phyloP scores from a whole-genome alignment of 805 yeast species.

The Ogataea henricii region DNA sequence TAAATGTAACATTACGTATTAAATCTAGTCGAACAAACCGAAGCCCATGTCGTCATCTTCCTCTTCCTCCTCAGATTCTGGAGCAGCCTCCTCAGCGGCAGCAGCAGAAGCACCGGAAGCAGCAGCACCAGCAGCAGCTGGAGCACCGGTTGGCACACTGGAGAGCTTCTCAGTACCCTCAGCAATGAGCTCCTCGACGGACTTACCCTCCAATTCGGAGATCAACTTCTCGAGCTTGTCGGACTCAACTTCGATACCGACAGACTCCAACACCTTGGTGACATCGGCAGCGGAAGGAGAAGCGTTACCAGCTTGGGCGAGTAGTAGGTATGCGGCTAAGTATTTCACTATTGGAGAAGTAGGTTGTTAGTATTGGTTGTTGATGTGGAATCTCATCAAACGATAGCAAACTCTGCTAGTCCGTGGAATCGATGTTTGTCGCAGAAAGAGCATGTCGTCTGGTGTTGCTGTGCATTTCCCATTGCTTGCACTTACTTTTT shows the following conservation, averaged over 20 bases:
- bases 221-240: slow-evolving; percentile 71
- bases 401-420: no score
- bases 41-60: slow-evolving; percentile 68
- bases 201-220: slow-evolving; percentile 77
- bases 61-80: slow-evolving; percentile 51
- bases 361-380: slow-evolving; percentile 9
- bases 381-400: no score
- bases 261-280: slow-evolving; percentile 68
- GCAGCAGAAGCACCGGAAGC: slow-evolving; percentile 56
- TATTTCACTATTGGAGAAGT: slow-evolving; percentile 61
- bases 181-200: slow-evolving; percentile 71
- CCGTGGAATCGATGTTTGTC: not conserved
- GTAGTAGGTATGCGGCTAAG: slow-evolving; percentile 91
- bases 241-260: slow-evolving; percentile 80
- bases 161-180: slow-evolving; percentile 82
- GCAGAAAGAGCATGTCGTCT: not conserved
- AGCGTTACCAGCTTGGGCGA: slow-evolving; percentile 84
- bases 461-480: not conserved
- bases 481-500: slow-evolving; percentile 1
- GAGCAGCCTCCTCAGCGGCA: slow-evolving; percentile 59
- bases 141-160: slow-evolving; percentile 81
- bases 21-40: slow-evolving; percentile 92
- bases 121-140: slow-evolving; percentile 63
- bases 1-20: slow-evolving; percentile 9
- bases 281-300: slow-evolving; percentile 79